Evolutionary conservation across 73 alveolate species (phyloP), one percentile per base, ranked within the genome.

Genomic region (Loxodes magnus): DNA sequence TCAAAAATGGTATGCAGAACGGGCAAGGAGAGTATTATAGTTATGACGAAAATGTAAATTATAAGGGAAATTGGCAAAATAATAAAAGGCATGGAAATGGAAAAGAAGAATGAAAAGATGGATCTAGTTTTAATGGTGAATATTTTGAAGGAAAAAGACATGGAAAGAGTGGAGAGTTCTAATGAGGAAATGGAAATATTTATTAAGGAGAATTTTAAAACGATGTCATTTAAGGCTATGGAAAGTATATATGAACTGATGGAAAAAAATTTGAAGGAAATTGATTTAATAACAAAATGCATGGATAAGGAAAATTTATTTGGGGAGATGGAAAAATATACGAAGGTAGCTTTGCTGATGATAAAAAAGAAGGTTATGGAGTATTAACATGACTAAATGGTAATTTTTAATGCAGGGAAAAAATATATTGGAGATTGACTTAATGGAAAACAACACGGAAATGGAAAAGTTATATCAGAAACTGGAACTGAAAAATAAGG

Each of bases 21-120:
- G 96, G 96, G 24, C 9, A 12, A 12, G 59, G 59, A 17, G 33
- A 39, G 21, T 77, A 67, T 59, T n/a, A 56, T n/a, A 81, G 55
- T 55, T 61, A 51, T 16, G 73, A 77, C 31, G 90, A 79, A 30
- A 89, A 76, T 23, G 59, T 36, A n/a, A n/a, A n/a, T 46, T 85
- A 85, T 71, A 85, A 77, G 35, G 96, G 96, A 3, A 37, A 71
- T 6, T 85, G 94, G 92, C 43, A 51, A 5, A 63, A 82, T 42
- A 91, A 83, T 51, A 35, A 43, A 59, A 59, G 79, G 34, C 80
- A 85, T 61, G 96, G 96, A 4, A 21, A 60, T 2, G 96, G 96
- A 28, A 65, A 60, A 29, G 89, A 77, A 52, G 57, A 56, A 2
- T 79, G 89, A 84, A 84, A 71, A 27, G 81, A 78, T 61, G 87